phyloP scores from a whole-genome alignment of 202 grass and related monocot genomes.

The Elaeis oleifera region DNA sequence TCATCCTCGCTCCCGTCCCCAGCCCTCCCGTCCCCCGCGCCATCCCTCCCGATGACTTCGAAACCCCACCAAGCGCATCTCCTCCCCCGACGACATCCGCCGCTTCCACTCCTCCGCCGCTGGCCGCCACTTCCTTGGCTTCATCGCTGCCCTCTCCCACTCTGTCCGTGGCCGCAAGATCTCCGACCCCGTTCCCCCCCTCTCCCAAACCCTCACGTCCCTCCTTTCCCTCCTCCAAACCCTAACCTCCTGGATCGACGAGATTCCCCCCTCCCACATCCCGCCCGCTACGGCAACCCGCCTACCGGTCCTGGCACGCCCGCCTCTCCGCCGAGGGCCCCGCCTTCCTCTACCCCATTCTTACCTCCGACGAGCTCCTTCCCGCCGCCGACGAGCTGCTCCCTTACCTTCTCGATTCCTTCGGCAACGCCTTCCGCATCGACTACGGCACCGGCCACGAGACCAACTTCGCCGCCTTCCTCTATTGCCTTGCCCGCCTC shows the following conservation, averaged over 20 bases:
- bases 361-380: conserved; percentile 26
- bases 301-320: conserved; percentile 79
- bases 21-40: conserved; percentile 49
- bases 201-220: conserved; percentile 37
- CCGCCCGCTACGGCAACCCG: conserved; percentile 75
- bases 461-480: conserved; percentile 93
- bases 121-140: conserved; percentile 72
- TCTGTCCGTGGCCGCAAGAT: conserved; percentile 67
- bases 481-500: conserved; percentile 83
- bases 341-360: conserved; percentile 39
- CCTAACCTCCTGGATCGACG: conserved; percentile 45
- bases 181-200: conserved; percentile 51
- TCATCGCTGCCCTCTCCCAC: conserved; percentile 67
- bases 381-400: conserved; percentile 52
- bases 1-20: conserved; percentile 69
- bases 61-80: conserved; percentile 51
- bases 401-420: conserved; percentile 91
- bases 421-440: conserved; percentile 81
- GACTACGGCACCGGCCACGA: conserved; percentile 96
- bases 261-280: conserved; percentile 61
- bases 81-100: conserved; percentile 46
- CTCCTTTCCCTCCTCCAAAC: conserved; percentile 48
- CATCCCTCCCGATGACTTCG: conserved; percentile 53
- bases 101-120: conserved; percentile 59
- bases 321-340: conserved; percentile 37